Evolutionary conservation across 2,329 filamentous ascomycete genomes (phyloP).

Genomic region (Mycosphaerella sp.): DNA sequence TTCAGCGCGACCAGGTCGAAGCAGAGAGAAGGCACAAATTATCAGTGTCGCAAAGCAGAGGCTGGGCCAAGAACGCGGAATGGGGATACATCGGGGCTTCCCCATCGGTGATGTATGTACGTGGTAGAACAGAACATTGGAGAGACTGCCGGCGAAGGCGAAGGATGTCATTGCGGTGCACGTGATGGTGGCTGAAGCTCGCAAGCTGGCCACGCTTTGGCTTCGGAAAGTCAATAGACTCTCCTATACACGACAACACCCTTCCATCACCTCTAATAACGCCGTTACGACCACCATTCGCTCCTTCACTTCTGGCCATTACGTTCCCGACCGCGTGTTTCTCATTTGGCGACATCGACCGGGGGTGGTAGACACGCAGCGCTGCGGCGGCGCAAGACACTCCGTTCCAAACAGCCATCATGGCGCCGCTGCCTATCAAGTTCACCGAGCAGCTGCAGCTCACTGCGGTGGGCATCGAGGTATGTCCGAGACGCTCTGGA

Average conservation of each 20-base stretch:
- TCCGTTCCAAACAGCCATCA: conserved; percentile 26
- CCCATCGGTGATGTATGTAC: too few relatives aligned
- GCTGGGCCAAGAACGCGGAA: too few relatives aligned
- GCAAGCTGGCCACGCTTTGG: background rate
- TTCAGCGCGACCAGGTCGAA: too few relatives aligned
- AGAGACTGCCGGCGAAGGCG: too few relatives aligned
- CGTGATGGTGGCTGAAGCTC: background rate
- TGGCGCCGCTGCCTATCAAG: conserved; percentile 78
- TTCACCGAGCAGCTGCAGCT: conserved; percentile 82
- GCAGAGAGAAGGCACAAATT: too few relatives aligned
- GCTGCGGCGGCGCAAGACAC: conserved; percentile 23
- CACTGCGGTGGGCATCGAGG: conserved; percentile 44
- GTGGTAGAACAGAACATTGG: too few relatives aligned
- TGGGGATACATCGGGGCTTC: too few relatives aligned
- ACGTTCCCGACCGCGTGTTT: conserved; percentile 11
- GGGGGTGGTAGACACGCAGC: conserved; percentile 9
- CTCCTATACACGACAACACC: background rate
- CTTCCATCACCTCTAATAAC: conserved; percentile 17
- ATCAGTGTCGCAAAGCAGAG: too few relatives aligned
- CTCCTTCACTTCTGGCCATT: conserved; percentile 25
- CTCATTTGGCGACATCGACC: conserved; percentile 3
- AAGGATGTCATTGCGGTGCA: background rate
- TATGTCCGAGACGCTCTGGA: conserved; percentile 18
- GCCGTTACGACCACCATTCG: conserved; percentile 32
- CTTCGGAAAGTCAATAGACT: background rate